phyloP scores from a whole-genome alignment of 306 rosid species.

The Amphicarpaea edgeworthii region DNA sequence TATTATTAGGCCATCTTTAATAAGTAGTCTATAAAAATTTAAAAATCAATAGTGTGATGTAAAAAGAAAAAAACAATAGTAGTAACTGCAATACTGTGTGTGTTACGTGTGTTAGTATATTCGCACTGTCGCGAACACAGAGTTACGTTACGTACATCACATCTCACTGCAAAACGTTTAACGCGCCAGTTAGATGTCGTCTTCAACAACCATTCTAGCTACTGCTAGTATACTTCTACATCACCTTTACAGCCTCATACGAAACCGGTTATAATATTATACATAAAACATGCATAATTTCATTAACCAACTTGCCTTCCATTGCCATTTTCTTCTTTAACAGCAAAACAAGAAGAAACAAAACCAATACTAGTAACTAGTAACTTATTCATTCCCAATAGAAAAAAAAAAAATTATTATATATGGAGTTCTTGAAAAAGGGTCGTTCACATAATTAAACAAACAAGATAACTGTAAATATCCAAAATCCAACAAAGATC shows the following conservation, averaged over 20 bases:
- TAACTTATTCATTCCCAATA: neutral
- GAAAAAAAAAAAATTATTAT: neutral
- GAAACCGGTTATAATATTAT: too few relatives aligned
- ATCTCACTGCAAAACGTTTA: neutral
- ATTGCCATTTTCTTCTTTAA: neutral
- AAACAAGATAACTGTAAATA: neutral
- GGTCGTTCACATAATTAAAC: neutral
- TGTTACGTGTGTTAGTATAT: neutral
- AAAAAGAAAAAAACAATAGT: neutral
- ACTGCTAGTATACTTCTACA: too few relatives aligned
- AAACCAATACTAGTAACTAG: too few relatives aligned
- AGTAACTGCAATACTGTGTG: neutral
- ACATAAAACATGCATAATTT: too few relatives aligned
- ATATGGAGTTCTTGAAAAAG: neutral
- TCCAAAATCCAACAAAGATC: neutral
- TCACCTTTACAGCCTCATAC: too few relatives aligned
- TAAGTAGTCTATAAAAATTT: too few relatives aligned
- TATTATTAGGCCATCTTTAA: too few relatives aligned
- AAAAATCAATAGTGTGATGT: too few relatives aligned
- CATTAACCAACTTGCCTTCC: too few relatives aligned
- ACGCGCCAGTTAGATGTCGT: neutral
- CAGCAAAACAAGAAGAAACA: neutral
- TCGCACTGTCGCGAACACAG: neutral
- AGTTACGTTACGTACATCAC: neutral
- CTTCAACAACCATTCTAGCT: constrained; percentile 18